phyloP scores from a whole-genome alignment of 1,284 basidiomycete species.

The Papiliotrema terrestris region DNA sequence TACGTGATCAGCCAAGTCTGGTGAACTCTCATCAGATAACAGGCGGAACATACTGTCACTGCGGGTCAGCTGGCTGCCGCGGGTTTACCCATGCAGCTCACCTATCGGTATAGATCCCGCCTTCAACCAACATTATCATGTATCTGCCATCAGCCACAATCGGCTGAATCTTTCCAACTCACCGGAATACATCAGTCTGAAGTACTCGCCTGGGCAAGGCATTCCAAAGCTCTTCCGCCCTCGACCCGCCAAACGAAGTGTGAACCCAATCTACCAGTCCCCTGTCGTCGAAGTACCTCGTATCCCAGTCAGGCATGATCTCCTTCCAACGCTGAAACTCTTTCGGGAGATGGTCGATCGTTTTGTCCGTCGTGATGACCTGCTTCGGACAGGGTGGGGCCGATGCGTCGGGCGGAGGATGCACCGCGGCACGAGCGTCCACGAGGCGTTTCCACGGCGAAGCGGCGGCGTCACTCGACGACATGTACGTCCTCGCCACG shows the following conservation, averaged over 20 bases:
- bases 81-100: background rate
- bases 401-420: conserved; percentile 18
- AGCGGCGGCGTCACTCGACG: background rate
- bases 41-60: background rate
- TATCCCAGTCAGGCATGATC: conserved; percentile 33
- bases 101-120: conserved; percentile 39
- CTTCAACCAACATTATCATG: conserved; percentile 32
- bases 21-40: conserved; percentile 9
- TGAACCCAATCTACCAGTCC: conserved; percentile 31
- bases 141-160: conserved; percentile 7
- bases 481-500: background rate
- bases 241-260: conserved; percentile 24
- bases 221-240: conserved; percentile 27
- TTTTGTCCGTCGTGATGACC: conserved; percentile 37
- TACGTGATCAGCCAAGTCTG: conserved; percentile 1
- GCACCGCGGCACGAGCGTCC: conserved; percentile 22
- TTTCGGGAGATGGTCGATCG: conserved; percentile 21
- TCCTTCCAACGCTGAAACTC: conserved; percentile 35
- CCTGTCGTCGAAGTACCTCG: conserved; percentile 32
- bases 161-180: background rate
- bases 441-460: conserved; percentile 20
- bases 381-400: conserved; percentile 27
- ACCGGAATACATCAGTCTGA: conserved; percentile 37
- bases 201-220: conserved; percentile 30
- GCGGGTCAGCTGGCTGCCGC: conserved; percentile 1